phyloP scores from a whole-genome alignment of 495 filamentous ascomycete species.

The Neurospora africana region DNA sequence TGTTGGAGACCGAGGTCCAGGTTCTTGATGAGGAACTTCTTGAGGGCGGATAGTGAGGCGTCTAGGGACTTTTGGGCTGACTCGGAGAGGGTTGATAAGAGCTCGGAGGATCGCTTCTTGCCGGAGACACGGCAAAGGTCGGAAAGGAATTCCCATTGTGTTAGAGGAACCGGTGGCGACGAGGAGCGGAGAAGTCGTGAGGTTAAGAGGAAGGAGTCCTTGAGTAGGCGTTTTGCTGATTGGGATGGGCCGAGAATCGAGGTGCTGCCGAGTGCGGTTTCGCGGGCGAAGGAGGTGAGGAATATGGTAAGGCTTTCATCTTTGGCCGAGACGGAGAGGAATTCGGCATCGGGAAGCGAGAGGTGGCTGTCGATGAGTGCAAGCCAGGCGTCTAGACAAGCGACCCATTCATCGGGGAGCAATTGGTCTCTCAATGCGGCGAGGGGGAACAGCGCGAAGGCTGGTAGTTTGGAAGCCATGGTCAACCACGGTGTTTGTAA shows the following conservation, averaged over 20 bases:
- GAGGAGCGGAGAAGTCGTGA: constrained; percentile 36
- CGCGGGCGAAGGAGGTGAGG: constrained; percentile 49
- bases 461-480: constrained; percentile 39
- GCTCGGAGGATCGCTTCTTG: constrained; percentile 30
- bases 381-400: constrained; percentile 69
- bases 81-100: constrained; percentile 22
- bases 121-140: constrained; percentile 46
- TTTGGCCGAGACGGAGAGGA: constrained; percentile 35
- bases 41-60: constrained; percentile 26
- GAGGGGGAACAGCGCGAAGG: constrained; percentile 65
- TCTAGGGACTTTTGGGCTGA: constrained; percentile 23
- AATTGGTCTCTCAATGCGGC: constrained; percentile 55
- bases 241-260: constrained; percentile 30
- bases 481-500: neutral
- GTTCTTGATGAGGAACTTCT: constrained; percentile 33
- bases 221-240: constrained; percentile 46
- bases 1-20: constrained; percentile 40
- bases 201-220: constrained; percentile 49
- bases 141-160: constrained; percentile 48
- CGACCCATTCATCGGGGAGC: constrained; percentile 61
- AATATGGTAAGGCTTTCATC: constrained; percentile 50
- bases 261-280: constrained; percentile 32
- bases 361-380: constrained; percentile 53
- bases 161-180: constrained; percentile 33
- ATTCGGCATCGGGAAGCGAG: constrained; percentile 42